These are phyloP conservation scores for Curvularia lunata DNA, from an alignment of 2,329 filamentous ascomycete species.

Conservation along the genomic window DNA sequence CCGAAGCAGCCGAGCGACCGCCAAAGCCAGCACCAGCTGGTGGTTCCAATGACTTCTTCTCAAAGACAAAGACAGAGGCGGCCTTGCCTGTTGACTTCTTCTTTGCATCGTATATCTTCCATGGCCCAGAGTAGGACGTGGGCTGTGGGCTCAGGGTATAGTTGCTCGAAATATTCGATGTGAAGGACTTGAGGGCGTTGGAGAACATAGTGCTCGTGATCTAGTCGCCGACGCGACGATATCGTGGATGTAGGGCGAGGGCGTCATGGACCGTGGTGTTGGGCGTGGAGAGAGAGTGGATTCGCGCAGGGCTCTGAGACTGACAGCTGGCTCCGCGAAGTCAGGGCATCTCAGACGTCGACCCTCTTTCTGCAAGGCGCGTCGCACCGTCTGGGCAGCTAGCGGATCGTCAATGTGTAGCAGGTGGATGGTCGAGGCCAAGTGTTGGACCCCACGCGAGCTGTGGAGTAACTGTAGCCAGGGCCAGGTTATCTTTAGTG, in stretches of 20 bases:
- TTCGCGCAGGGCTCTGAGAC: constrained; percentile 26
- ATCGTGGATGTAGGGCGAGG: constrained; percentile 20
- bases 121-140: constrained; percentile 84
- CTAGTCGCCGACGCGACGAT: constrained; percentile 36
- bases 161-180: constrained; percentile 89
- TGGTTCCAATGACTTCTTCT: constrained; percentile 81
- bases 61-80: constrained; percentile 93
- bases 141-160: constrained; percentile 81
- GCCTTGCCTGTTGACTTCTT: constrained; percentile 91
- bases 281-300: constrained; percentile 18
- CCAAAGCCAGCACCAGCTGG: constrained; percentile 65
- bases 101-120: constrained; percentile 98
- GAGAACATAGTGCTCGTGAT: constrained; percentile 77
- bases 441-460: constrained; percentile 26
- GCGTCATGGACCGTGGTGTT: constrained; percentile 40
- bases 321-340: constrained; percentile 26
- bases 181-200: constrained; percentile 86
- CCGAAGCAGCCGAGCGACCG: constrained; percentile 64
- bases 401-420: not conserved
- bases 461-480: constrained; percentile 21
- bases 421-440: constrained; percentile 14
- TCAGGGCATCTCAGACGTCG: constrained; percentile 24
- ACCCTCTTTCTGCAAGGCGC: not conserved
- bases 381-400: constrained; percentile 3
- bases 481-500: constrained; percentile 4